Base-by-base conservation (phyloP, 2,329 filamentous ascomycete genomes). In the Talaromyces sp. region DNA sequence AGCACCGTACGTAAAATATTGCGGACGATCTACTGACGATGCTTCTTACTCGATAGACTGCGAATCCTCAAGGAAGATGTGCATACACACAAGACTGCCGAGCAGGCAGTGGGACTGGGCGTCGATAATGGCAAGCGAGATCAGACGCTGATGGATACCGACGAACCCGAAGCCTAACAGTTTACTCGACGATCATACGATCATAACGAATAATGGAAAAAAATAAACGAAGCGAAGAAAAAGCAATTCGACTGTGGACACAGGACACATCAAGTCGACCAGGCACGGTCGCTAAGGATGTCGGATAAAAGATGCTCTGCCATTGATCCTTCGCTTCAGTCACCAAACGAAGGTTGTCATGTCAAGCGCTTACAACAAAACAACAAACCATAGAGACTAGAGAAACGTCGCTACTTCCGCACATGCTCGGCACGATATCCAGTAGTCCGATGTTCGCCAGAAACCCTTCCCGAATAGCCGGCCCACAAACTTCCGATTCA, bases 71-170 rank as follows among this genome's bases (percentile, higher is more conserved):
- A 87, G 68, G 92, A 96, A 73, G 91, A 92, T 72, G 91, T 92
- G 10, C 95, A 96, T 78, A 89, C 89, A 5, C 92, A 96, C 73
- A 90, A 91, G 73, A 87, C 93, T 71, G 92, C 93, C 37, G 92
- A 96, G 74, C 92, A 91, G 17, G 92, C 90, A 0, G 83, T 89
- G 41, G 92, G 92, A 45, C 79, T 93, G 64, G 82, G 85, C 63
- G 88, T 87, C 37, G 89, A 93, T 74, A 93, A 93, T 76, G 86
- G 86, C 68, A 67, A 79, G 64, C 50, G 45, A 41, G 73, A 70
- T 70, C 75, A 71, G 13, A 70, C 73, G 13, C 67, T 69, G 63
- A 73, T 80, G 67, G 80, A 82, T 69, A 77, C 83, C 69, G 79
- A 83, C 62, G 72, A 72, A 59, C 76, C 62, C 25, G 61, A 66